Evolutionary conservation across 164 flowering plant species (phyloP).

Genomic region (Amborella trichopoda): DNA sequence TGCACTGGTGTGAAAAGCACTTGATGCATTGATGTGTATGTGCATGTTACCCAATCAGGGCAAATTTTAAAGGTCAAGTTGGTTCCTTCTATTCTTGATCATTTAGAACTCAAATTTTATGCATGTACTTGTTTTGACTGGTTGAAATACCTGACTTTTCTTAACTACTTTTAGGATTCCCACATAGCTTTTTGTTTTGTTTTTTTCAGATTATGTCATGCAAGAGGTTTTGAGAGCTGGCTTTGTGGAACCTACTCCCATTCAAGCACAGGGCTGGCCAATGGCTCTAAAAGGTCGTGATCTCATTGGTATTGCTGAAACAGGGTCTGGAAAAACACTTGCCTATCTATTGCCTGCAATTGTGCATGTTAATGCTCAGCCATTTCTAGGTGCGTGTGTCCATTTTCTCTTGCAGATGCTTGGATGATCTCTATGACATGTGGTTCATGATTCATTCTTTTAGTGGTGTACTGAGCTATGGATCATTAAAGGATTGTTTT

Average conservation of each 20-base stretch:
- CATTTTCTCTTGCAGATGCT: no score
- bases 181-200: not conserved
- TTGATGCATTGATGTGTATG: no score
- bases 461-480: no score
- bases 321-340: slow-evolving; percentile 98
- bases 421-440: no score
- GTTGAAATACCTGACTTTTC: not conserved
- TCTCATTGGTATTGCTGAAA: slow-evolving; percentile 98
- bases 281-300: slow-evolving; percentile 99
- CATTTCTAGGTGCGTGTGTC: slow-evolving; percentile 66
- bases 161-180: not conserved
- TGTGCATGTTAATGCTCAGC: slow-evolving; percentile 99
- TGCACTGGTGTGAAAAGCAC: no score
- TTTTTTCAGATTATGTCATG: slow-evolving; percentile 77
- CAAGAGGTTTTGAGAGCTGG: slow-evolving; percentile 93
- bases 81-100: no score
- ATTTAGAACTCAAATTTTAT: no score
- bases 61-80: no score
- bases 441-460: no score
- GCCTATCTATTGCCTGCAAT: slow-evolving; percentile 95
- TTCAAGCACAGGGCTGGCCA: slow-evolving; percentile 99
- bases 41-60: no score
- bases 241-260: slow-evolving; percentile 91
- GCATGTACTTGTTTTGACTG: no score
- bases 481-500: slow-evolving; percentile 2